Conservation (phyloP, 2,329 filamentous ascomycete genomes). For the Scedosporium apiospermum region DNA sequence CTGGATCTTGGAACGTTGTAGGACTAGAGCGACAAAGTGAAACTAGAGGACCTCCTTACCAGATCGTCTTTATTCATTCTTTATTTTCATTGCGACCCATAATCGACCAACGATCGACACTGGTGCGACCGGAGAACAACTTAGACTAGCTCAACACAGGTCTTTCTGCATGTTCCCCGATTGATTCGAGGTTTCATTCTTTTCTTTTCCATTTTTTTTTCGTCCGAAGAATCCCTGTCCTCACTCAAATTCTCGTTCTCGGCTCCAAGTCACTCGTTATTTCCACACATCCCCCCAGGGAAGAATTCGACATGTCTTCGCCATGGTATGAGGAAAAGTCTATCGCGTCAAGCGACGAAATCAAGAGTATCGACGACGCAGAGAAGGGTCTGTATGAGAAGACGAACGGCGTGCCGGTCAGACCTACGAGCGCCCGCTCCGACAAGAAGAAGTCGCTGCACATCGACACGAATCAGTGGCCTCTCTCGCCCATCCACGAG, state of each 20-base stretch:
- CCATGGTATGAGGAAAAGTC: neutral
- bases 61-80: neutral
- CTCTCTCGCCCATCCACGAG: constrained; percentile 21
- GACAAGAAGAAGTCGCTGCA: constrained; percentile 14
- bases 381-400: constrained; percentile 25
- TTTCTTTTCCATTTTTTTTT: too few relatives aligned
- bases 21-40: neutral
- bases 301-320: constrained; percentile 1
- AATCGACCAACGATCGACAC: neutral
- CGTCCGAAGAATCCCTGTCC: too few relatives aligned
- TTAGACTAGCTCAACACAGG: too few relatives aligned
- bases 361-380: constrained; percentile 18
- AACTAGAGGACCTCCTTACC: neutral
- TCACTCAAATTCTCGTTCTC: neutral
- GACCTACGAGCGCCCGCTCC: constrained; percentile 13
- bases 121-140: too few relatives aligned
- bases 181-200: too few relatives aligned
- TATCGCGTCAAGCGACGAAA: neutral
- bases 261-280: neutral
- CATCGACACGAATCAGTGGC: constrained; percentile 14
- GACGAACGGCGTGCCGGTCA: constrained; percentile 13
- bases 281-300: neutral
- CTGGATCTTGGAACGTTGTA: constrained; percentile 1
- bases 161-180: too few relatives aligned
- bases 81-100: neutral